These are phyloP conservation scores for Helichrysum umbraculigerum DNA, from an alignment of 129 eudicot species.

Conservation along the genomic window DNA sequence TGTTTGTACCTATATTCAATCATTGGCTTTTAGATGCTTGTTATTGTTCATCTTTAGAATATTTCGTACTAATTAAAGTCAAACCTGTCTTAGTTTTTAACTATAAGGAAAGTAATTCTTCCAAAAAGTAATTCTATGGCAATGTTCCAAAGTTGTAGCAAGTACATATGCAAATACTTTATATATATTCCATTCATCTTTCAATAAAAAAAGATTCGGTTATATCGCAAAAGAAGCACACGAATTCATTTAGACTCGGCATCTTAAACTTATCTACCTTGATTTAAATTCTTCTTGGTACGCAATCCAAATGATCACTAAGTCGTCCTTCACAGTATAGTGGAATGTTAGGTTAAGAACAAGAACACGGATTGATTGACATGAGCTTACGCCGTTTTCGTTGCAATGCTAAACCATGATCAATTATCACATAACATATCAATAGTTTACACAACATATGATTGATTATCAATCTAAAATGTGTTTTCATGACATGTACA, in stretches of 20 bases:
- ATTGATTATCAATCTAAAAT: not conserved
- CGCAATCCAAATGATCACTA: not conserved
- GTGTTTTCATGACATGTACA: not conserved
- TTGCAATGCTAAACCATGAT: too few relatives aligned
- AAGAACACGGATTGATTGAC: not conserved
- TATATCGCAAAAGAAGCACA: slow-evolving; percentile 16
- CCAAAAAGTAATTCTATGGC: slow-evolving; percentile 18
- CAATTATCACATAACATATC: not conserved
- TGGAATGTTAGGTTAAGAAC: slow-evolving; percentile 10
- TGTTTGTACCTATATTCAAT: slow-evolving; percentile 6
- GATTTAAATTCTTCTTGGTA: not conserved
- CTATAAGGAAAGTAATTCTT: slow-evolving; percentile 14
- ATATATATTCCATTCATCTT: slow-evolving; percentile 17
- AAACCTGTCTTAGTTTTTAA: slow-evolving; percentile 15
- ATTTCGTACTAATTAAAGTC: slow-evolving; percentile 22
- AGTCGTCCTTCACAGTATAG: not conserved
- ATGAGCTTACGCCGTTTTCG: not conserved
- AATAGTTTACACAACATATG: not conserved
- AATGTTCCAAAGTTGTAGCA: slow-evolving; percentile 32
- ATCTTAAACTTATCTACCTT: not conserved
- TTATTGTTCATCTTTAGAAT: slow-evolving; percentile 15
- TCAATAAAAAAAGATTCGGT: slow-evolving; percentile 18
- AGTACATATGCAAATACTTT: slow-evolving; percentile 32
- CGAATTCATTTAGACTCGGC: not conserved
- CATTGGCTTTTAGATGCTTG: slow-evolving; percentile 11